A percentile compares a stretch with the other conserved stretches of the same genome.
Conservation (phyloP, 2,329 filamentous ascomycete genomes). For the Fusarium sambucinum region DNA sequence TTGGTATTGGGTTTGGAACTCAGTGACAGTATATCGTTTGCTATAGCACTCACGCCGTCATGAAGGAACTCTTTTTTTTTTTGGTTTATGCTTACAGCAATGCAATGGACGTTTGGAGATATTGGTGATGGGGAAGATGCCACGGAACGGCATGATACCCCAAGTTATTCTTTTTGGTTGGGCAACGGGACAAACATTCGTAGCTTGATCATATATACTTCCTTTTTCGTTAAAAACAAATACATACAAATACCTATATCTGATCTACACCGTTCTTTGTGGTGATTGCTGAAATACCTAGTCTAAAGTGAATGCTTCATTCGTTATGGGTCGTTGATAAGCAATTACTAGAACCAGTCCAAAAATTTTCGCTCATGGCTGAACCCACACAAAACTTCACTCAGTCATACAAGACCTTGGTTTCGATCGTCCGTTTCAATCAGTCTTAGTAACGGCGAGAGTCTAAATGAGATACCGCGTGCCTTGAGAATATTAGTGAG, state of each 20-base stretch:
- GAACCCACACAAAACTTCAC: conserved; percentile 43
- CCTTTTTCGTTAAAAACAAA: conserved; percentile 32
- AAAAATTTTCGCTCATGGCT: conserved; percentile 43
- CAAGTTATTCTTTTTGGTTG: conserved; percentile 20
- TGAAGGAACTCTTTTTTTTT: conserved; percentile 26
- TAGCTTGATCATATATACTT: conserved; percentile 25
- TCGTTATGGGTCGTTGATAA: conserved; percentile 22
- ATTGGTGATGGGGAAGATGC: conserved; percentile 35
- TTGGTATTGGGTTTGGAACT: conserved; percentile 33
- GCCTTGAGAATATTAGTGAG: background rate
- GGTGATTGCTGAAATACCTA: background rate
- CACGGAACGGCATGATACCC: conserved; percentile 44
- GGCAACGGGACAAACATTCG: conserved; percentile 21
- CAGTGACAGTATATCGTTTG: conserved; percentile 15
- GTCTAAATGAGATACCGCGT: background rate
- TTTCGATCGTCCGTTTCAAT: background rate
- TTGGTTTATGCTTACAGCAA: conserved; percentile 20
- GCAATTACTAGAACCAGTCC: conserved; percentile 25
- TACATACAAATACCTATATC: conserved; percentile 6
- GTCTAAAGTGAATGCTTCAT: background rate
- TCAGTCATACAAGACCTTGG: conserved; percentile 15
- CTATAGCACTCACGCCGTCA: conserved; percentile 25
- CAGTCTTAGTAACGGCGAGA: background rate
- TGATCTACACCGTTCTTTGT: background rate
- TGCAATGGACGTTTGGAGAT: conserved; percentile 17